These are phyloP conservation scores for Graphium sp. DNA, from an alignment of 2,329 filamentous ascomycete genomes.

Conservation along the genomic window DNA sequence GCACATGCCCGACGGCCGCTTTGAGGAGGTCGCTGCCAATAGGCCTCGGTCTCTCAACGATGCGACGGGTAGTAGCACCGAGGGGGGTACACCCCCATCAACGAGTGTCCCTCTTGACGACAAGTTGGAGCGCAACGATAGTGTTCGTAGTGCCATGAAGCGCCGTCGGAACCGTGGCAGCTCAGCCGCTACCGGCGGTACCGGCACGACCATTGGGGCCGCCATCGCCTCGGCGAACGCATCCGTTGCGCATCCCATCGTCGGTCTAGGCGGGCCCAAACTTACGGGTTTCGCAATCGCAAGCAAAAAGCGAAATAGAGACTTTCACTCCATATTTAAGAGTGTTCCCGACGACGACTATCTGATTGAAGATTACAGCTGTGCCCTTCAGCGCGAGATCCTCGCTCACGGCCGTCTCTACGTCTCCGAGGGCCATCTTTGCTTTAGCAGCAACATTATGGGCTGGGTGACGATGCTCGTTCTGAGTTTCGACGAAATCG, in stretches of 20 bases:
- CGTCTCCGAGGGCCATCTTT: slow-evolving; percentile 91
- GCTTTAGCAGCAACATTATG: slow-evolving; percentile 97
- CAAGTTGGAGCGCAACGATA: slow-evolving; percentile 39
- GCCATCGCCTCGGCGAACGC: slow-evolving; percentile 54
- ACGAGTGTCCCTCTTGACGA: too few species aligned
- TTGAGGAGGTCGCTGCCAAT: slow-evolving; percentile 19
- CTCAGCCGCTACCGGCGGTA: slow-evolving; percentile 50
- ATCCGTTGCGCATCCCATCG: slow-evolving; percentile 48
- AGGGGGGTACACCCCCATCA: too few species aligned
- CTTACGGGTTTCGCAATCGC: slow-evolving; percentile 92
- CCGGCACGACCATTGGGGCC: slow-evolving; percentile 51
- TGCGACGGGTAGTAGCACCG: slow-evolving; percentile 33
- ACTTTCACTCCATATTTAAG: slow-evolving; percentile 87
- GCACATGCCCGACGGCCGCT: too few species aligned
- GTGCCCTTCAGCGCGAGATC: slow-evolving; percentile 88
- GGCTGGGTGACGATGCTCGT: slow-evolving; percentile 96
- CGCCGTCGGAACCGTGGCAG: slow-evolving; percentile 66
- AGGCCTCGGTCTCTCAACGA: slow-evolving; percentile 35
- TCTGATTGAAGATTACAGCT: slow-evolving; percentile 96
- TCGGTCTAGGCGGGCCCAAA: slow-evolving; percentile 46
- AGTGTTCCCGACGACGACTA: slow-evolving; percentile 97
- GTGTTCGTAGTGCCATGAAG: slow-evolving; percentile 44
- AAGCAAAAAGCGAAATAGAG: slow-evolving; percentile 86
- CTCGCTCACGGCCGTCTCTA: slow-evolving; percentile 86
- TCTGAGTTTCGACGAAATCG: slow-evolving; percentile 95